Percentiles rank a stretch among this genome's conserved stretches.
Conservation (phyloP, 2,329 filamentous ascomycete species). For the Ophiostoma ulmi region DNA sequence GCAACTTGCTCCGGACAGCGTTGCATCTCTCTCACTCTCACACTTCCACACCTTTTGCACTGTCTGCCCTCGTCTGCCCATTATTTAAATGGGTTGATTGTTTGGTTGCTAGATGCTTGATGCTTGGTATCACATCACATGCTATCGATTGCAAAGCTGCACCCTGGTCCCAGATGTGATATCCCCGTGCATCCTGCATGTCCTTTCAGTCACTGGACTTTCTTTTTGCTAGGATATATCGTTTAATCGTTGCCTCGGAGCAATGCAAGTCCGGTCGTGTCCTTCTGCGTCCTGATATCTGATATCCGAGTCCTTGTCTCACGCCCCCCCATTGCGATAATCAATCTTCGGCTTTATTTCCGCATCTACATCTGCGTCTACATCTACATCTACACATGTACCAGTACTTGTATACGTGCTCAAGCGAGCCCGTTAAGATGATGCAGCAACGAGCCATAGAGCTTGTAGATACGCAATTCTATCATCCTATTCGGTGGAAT, state of each 20-base stretch:
- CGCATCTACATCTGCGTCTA: background rate
- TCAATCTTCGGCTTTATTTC: background rate
- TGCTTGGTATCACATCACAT: background rate
- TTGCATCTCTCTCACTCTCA: background rate
- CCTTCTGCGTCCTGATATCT: background rate
- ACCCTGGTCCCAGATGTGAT: background rate
- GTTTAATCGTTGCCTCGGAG: background rate
- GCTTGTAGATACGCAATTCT: background rate
- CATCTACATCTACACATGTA: background rate
- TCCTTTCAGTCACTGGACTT: constrained; percentile 22
- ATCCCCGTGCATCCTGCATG: constrained; percentile 24
- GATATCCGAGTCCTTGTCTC: background rate
- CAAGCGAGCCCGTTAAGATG: background rate
- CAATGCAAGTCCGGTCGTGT: background rate
- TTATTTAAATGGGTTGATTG: too few species aligned
- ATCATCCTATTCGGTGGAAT: background rate
- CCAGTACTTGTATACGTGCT: background rate
- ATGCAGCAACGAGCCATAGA: background rate
- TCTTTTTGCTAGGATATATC: background rate
- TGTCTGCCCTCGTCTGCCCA: background rate
- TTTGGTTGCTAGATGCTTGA: too few species aligned
- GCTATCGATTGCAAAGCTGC: background rate
- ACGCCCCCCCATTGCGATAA: background rate
- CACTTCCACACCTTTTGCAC: background rate
- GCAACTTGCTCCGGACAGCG: background rate